Percentiles rank a stretch among this genome's conserved stretches.
These are phyloP conservation scores for Discostella stelligera DNA, from an alignment of 352 stramenopile species.

Conservation along the genomic window DNA sequence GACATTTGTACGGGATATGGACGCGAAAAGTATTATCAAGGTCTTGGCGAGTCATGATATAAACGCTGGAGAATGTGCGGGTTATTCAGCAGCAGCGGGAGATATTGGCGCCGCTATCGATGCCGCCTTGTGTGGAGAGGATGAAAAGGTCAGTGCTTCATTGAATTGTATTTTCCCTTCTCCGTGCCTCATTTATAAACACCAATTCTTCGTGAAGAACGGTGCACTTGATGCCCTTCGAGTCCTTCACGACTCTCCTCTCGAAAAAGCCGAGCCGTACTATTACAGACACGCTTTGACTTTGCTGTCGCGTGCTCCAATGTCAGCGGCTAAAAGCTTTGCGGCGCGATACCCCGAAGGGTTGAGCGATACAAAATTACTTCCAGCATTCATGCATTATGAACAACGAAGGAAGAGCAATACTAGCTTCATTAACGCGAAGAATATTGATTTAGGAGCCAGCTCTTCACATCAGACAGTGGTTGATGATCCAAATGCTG, in stretches of 20 bases:
- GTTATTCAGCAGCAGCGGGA: slow-evolving; percentile 60
- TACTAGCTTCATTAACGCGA: not conserved
- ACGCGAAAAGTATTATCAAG: slow-evolving; percentile 75
- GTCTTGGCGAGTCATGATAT: slow-evolving; percentile 77
- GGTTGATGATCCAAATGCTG: slow-evolving; percentile 67
- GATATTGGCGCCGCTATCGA: slow-evolving; percentile 78
- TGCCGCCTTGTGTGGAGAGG: slow-evolving; percentile 63
- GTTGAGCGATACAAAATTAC: slow-evolving; percentile 66
- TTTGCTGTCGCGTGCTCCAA: slow-evolving; percentile 67
- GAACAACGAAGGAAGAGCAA: slow-evolving; percentile 56
- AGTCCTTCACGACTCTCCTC: slow-evolving; percentile 72
- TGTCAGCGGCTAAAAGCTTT: slow-evolving; percentile 70
- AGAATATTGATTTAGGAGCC: slow-evolving; percentile 22
- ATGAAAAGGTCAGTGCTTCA: slow-evolving; percentile 46
- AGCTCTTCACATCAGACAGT: slow-evolving; percentile 37
- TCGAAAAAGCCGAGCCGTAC: slow-evolving; percentile 76
- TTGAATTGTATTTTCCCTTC: slow-evolving; percentile 13
- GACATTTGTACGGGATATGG: slow-evolving; percentile 72
- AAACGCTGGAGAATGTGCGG: slow-evolving; percentile 64
- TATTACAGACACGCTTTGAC: slow-evolving; percentile 79
- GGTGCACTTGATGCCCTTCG: slow-evolving; percentile 67
- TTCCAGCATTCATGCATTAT: slow-evolving; percentile 80
- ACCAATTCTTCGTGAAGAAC: slow-evolving; percentile 28
- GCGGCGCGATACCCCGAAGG: slow-evolving; percentile 72
- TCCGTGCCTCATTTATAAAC: slow-evolving; percentile 2